Evolutionary conservation across 2,329 filamentous ascomycete species (phyloP).

Genomic region (Alternaria gaisen): DNA sequence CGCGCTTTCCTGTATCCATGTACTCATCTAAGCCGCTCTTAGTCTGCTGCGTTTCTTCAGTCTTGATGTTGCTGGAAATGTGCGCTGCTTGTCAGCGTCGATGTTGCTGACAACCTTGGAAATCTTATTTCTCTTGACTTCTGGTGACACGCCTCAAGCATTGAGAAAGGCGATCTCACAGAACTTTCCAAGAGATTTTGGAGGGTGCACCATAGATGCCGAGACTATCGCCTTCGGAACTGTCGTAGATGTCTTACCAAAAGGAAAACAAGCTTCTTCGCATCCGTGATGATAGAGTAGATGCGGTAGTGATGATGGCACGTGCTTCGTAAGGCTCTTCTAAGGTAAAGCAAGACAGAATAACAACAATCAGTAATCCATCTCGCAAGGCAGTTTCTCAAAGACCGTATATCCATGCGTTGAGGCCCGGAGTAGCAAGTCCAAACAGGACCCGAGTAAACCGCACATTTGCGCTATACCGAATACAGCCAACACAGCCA

Average conservation of each 20-base stretch:
- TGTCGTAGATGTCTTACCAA: too few relatives aligned
- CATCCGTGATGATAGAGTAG: neutral
- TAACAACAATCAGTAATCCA: neutral
- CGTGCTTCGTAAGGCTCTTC: neutral
- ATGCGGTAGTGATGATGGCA: neutral
- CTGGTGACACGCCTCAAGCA: neutral
- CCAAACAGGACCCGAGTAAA: conserved; percentile 3
- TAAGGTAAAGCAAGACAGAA: neutral
- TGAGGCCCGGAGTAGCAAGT: neutral
- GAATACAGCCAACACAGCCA: neutral
- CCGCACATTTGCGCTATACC: neutral
- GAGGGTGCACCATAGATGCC: neutral
- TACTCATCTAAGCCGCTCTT: neutral
- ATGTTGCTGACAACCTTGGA: neutral
- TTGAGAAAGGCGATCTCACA: neutral
- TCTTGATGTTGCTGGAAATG: neutral
- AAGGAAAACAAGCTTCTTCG: neutral
- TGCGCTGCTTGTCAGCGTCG: too few relatives aligned
- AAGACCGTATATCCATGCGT: neutral
- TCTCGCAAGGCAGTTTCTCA: neutral
- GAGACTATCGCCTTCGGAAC: too few relatives aligned
- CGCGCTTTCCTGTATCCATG: neutral
- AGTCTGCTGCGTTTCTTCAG: neutral
- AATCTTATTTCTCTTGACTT: neutral
- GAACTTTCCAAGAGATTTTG: too few relatives aligned